A percentile compares a stretch with the other conserved stretches of the same genome.
Conservation (phyloP, 164 flowering plant species). For the Nelumbo lutea region DNA sequence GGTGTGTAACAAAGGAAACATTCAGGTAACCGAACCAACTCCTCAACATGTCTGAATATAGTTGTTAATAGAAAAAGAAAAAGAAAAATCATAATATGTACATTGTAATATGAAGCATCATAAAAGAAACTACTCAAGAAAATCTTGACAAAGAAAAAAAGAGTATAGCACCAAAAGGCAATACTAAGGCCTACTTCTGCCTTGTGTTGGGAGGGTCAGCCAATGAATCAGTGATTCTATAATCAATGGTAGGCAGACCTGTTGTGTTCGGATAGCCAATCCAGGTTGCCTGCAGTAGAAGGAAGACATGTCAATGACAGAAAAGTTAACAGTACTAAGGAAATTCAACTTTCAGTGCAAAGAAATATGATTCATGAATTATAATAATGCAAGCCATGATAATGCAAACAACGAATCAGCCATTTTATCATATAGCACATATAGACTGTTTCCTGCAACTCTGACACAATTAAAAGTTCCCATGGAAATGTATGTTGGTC, state of each 20-base stretch:
- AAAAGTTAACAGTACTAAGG: neutral
- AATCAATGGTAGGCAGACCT: constrained; percentile 92
- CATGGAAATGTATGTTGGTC: too few relatives aligned
- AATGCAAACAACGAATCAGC: too few relatives aligned
- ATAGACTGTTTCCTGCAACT: too few relatives aligned
- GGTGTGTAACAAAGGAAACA: constrained; percentile 94
- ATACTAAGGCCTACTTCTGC: constrained; percentile 55
- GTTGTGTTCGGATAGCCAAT: constrained; percentile 99
- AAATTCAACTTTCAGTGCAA: neutral
- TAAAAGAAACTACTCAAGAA: neutral
- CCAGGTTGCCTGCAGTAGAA: constrained; percentile 80
- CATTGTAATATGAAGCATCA: neutral
- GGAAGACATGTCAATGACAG: constrained; percentile 5
- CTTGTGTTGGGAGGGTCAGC: constrained; percentile 78
- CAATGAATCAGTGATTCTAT: constrained; percentile 80
- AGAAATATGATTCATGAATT: neutral
- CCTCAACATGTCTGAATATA: constrained; percentile 85
- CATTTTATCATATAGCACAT: neutral
- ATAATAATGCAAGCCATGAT: neutral
- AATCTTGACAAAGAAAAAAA: neutral
- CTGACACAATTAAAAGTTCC: too few relatives aligned
- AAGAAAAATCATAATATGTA: neutral
- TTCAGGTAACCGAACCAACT: constrained; percentile 77
- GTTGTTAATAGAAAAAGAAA: constrained; percentile 2
- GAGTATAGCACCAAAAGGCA: neutral